Evolutionary conservation across 768 basidiomycete species (phyloP).

Genomic region (Collybia sordida): DNA sequence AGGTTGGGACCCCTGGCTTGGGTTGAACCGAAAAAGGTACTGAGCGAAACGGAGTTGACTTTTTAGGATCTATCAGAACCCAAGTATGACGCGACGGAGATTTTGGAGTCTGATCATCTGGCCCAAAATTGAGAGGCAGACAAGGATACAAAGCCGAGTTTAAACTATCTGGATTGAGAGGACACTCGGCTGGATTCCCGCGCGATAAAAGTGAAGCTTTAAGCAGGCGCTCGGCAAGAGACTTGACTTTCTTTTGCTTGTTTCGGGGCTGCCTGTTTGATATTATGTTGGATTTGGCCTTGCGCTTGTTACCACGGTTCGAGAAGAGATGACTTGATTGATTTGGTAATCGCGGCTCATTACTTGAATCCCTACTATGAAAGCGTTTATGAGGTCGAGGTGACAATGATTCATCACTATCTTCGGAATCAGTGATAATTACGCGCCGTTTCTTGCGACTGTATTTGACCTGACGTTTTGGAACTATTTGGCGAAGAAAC

Average conservation of each 20-base stretch:
- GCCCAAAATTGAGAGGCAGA: constrained; percentile 25
- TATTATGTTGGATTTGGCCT: neutral
- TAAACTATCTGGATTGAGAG: constrained; percentile 10
- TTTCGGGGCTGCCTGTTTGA: neutral
- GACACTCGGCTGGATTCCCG: constrained; percentile 28
- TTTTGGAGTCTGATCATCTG: constrained; percentile 8
- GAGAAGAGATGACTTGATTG: no score
- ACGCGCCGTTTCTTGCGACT: constrained; percentile 15
- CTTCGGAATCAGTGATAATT: constrained; percentile 8
- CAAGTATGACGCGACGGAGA: constrained; percentile 14
- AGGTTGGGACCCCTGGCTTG: neutral
- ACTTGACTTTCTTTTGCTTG: constrained; percentile 15
- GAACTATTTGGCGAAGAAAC: constrained; percentile 23
- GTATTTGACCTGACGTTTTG: constrained; percentile 16
- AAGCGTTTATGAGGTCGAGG: neutral
- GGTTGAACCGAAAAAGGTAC: constrained; percentile 14
- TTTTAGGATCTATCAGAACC: constrained; percentile 34
- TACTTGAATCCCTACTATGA: neutral
- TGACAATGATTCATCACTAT: neutral
- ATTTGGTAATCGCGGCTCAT: neutral
- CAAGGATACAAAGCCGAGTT: constrained; percentile 13
- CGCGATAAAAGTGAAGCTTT: constrained; percentile 33
- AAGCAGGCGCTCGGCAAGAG: constrained; percentile 31
- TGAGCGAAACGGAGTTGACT: constrained; percentile 22
- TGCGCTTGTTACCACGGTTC: no score